Base-by-base conservation (phyloP, 805 yeast species). In the Candida verbasci region DNA sequence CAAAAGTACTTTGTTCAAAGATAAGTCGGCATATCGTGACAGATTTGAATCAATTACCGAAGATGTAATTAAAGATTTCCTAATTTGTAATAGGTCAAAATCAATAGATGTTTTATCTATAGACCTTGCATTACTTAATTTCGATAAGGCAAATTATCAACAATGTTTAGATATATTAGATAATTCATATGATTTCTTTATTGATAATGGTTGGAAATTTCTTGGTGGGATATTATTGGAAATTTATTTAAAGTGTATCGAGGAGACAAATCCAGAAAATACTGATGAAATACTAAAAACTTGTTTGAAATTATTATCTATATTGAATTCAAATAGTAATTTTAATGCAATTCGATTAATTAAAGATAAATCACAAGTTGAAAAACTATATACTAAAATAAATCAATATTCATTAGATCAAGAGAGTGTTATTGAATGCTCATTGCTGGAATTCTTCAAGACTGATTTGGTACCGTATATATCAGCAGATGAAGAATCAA, bases 111-210 rank as follows among this genome's bases (percentile, higher is more conserved):
- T 81, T 4, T 64, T 93, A 11, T 79, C 89, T 1, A 76, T 86
- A 6, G 96, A 91, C 44, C 69, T 87, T 36, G 96, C 95, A 0
- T 52, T 83, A 9, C 57, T 87, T 12, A 79, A 82, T 41, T 80
- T 75, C 52, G 77, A 75, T 45, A 61, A 66, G 21, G 60, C 71
- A 3, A 69, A 83, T 23, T 82, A 76, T 46, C 68, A 70, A 24
- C 71, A 73, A 29, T 82, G 96, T 1, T 72, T 78, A 11, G 62
- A 72, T 4, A 76, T 85, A 3, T 62, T 91, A 9, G 76, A 77
- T 25, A 76, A 79, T 7, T 79, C 93, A 2, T 86, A 85, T 31
- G 77, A 74, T 25, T 77, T 77, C 38, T 88, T 84, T 49, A 70
- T 74, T 6, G 58, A 69, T 14, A 76, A 80, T 31, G 86, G 88